Base-by-base conservation (phyloP, 2,329 filamentous ascomycete genomes). In the Pseudogymnoascus sp. region DNA sequence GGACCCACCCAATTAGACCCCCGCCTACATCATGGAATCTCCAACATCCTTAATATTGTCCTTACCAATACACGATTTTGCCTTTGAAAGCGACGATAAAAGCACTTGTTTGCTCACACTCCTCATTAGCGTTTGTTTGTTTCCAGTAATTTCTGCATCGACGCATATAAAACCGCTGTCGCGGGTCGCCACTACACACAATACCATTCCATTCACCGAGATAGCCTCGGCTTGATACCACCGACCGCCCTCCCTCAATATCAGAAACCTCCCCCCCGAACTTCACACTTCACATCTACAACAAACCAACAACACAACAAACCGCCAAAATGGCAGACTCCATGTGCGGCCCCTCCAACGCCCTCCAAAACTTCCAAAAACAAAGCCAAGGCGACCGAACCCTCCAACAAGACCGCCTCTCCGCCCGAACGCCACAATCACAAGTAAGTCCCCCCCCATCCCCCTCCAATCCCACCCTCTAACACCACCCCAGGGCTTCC, bases 341-440 rank as follows among this genome's bases (percentile, higher is more conserved):
- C 69, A 78, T 89, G 63, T 91, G 88, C 74, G 88, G 88, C 64
- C 88, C 88, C 13, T 89, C 88, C 8, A 91, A 90, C 75, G 81
- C 87, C 68, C 81, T 90, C 41, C 85, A 89, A 71, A 87, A 83
- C 71, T 87, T 90, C 74, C 85, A 88, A 73, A 89, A 90, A 75
- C 87, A 90, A 75, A 80, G 82, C 10, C 80, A 83, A 45, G 79
- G 83, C 67, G 87, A 90, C 73, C 80, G 86, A 64, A 88, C 86
- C 7, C 78, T 90, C 64, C 88, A 90, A 73, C 88, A 90, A 75
- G 88, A 91, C 75, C 83, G 86, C 57, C 74, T 90, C 43, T 75
- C 80, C 37, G 77, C 80, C 8, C 81, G 82, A 65, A 79, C 82
- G 63, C 77, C 81, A 62, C 79, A 82, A 51, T 75, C 79, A 61